A percentile compares a stretch with the other conserved stretches of the same genome.
These are phyloP conservation scores for Orychophragmus violaceus DNA, from an alignment of 345 rosid species.

Conservation along the genomic window DNA sequence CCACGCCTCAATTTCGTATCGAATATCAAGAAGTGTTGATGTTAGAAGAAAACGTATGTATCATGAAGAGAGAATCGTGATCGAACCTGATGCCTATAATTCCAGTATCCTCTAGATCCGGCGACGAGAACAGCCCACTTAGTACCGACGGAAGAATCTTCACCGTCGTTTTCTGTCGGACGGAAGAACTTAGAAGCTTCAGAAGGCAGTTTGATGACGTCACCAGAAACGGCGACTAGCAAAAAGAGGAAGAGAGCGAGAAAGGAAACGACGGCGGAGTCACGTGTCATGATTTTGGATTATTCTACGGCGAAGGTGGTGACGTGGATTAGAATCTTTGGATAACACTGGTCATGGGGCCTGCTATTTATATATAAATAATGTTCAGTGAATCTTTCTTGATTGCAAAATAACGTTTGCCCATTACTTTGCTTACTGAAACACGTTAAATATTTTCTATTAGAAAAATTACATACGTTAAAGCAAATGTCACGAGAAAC, in stretches of 20 bases:
- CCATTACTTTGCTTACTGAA: not conserved
- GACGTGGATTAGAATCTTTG: conserved; percentile 19
- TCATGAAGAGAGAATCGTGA: not conserved
- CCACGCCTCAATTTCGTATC: not conserved
- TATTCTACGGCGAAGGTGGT: not conserved
- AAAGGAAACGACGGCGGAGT: conserved; percentile 15
- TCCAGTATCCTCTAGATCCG: conserved; percentile 95
- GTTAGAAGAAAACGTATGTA: not conserved
- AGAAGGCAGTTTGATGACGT: conserved; percentile 54
- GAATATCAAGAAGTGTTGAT: not conserved
- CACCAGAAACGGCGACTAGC: conserved; percentile 29
- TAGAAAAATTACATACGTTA: not conserved
- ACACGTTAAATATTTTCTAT: not conserved
- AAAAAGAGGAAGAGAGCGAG: conserved; percentile 25
- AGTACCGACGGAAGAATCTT: conserved; percentile 37
- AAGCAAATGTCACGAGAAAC: conserved; percentile 10
- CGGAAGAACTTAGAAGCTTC: conserved; percentile 54
- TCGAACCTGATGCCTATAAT: conserved; percentile 80
- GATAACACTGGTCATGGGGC: not conserved
- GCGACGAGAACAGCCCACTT: conserved; percentile 94
- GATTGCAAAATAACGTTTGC: conserved; percentile 9
- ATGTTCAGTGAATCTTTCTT: conserved; percentile 3
- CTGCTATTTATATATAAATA: not conserved
- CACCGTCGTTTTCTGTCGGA: conserved; percentile 18
- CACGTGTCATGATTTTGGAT: conserved; percentile 25